Conservation (phyloP, 2,329 filamentous ascomycete genomes). For the Cladorrhinum sp. region DNA sequence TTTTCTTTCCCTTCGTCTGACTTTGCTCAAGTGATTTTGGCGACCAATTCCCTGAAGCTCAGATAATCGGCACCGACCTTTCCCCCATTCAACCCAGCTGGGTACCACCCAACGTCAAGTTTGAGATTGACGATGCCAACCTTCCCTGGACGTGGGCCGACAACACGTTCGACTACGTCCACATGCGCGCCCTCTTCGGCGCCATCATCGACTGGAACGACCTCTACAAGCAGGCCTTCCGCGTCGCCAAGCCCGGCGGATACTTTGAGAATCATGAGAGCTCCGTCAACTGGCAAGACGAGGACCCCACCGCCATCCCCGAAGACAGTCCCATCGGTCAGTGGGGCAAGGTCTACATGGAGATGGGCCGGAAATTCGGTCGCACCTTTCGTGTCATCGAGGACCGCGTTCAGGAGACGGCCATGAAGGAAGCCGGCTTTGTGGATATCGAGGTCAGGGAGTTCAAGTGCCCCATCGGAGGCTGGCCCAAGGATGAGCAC, state of each 20-base stretch:
- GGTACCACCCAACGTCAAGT: slow-evolving; percentile 56
- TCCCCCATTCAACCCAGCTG: slow-evolving; percentile 37
- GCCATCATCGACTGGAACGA: slow-evolving; percentile 19
- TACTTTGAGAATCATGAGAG: slow-evolving; percentile 22
- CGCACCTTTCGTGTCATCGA: slow-evolving; percentile 15
- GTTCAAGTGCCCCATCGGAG: slow-evolving; percentile 9
- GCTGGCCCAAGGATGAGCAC: slow-evolving; percentile 11
- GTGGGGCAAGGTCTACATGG: slow-evolving; percentile 17
- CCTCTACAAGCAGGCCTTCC: slow-evolving; percentile 23
- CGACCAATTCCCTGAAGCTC: slow-evolving; percentile 36
- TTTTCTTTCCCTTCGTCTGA: background rate
- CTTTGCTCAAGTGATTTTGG: slow-evolving; percentile 39
- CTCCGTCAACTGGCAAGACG: slow-evolving; percentile 32
- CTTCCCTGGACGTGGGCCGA: slow-evolving; percentile 41
- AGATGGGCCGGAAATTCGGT: slow-evolving; percentile 14
- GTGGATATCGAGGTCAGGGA: slow-evolving; percentile 15
- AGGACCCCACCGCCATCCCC: slow-evolving; percentile 47
- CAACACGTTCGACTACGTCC: slow-evolving; percentile 54
- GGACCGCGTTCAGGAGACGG: slow-evolving; percentile 13
- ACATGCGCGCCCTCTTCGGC: slow-evolving; percentile 39
- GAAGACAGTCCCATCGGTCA: slow-evolving; percentile 20
- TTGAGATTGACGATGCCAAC: slow-evolving; percentile 58
- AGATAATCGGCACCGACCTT: slow-evolving; percentile 21
- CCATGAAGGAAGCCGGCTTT: slow-evolving; percentile 19
- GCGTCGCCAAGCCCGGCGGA: slow-evolving; percentile 24